These are phyloP conservation scores for Pseudotulostoma volvatum DNA, from an alignment of 495 filamentous ascomycete species.

Conservation along the genomic window DNA sequence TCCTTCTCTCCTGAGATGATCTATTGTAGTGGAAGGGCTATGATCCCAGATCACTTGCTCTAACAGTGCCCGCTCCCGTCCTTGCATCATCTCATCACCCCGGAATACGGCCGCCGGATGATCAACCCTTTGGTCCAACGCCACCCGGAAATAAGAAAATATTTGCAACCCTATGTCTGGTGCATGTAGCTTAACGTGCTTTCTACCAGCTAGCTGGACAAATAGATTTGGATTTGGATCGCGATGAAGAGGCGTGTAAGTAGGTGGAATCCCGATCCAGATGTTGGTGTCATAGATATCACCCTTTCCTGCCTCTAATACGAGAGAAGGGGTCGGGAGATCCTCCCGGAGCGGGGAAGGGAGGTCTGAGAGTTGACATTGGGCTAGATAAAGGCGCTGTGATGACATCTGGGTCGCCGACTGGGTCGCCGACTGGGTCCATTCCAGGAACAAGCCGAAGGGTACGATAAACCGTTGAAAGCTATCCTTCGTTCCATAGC, in stretches of 20 bases:
- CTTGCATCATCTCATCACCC: constrained; percentile 88
- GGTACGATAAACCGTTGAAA: constrained; percentile 44
- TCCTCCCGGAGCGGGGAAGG: constrained; percentile 45
- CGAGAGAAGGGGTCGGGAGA: constrained; percentile 46
- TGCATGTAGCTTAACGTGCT: constrained; percentile 51
- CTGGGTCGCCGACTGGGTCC: constrained; percentile 22
- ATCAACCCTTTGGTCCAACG: constrained; percentile 24
- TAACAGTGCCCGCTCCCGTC: constrained; percentile 45
- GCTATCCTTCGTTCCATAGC: constrained; percentile 4
- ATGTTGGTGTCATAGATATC: constrained; percentile 76
- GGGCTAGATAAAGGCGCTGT: constrained; percentile 61
- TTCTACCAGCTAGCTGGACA: constrained; percentile 61
- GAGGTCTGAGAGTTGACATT: constrained; percentile 51
- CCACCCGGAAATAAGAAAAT: constrained; percentile 38
- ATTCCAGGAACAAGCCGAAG: constrained; percentile 39
- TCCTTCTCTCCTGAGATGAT: constrained; percentile 17
- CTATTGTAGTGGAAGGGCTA: constrained; percentile 4
- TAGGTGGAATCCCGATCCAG: constrained; percentile 77
- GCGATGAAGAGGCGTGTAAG: constrained; percentile 74
- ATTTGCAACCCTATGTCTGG: constrained; percentile 43
- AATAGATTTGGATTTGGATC: constrained; percentile 95
- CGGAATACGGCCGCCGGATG: constrained; percentile 40
- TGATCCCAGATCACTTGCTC: constrained; percentile 55
- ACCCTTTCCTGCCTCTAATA: constrained; percentile 41
- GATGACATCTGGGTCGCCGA: constrained; percentile 11